Percentiles rank a stretch among this genome's conserved stretches.
phyloP scores from a whole-genome alignment of 192 early-diverging fungal genomes.

The Gaertneriomyces semiglobifer region DNA sequence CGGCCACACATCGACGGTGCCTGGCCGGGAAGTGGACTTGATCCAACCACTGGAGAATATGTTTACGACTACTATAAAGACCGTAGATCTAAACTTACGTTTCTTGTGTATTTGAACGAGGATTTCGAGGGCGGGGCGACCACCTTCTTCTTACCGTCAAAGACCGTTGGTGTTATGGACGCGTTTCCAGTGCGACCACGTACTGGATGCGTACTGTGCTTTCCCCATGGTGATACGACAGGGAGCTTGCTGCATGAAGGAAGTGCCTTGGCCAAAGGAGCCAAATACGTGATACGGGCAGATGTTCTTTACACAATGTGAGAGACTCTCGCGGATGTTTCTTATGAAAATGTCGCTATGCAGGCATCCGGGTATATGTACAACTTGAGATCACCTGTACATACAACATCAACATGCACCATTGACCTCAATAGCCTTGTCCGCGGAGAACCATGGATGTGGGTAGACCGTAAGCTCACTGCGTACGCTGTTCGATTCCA shows the following conservation, averaged over 20 bases:
- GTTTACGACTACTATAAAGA: constrained; percentile 53
- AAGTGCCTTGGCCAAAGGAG: constrained; percentile 34
- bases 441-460: too few relatives aligned
- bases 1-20: constrained; percentile 67
- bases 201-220: constrained; percentile 42
- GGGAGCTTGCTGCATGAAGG: constrained; percentile 51
- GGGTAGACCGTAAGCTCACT: too few relatives aligned
- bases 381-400: too few relatives aligned
- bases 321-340: too few relatives aligned
- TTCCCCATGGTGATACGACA: constrained; percentile 49
- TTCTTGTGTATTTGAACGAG: constrained; percentile 51
- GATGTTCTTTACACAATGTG: constrained; percentile 45
- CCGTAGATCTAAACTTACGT: constrained; percentile 41
- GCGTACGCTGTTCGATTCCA: too few relatives aligned
- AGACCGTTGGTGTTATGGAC: constrained; percentile 37
- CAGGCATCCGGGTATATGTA: too few relatives aligned
- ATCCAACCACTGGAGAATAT: constrained; percentile 51
- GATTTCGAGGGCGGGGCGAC: constrained; percentile 47
- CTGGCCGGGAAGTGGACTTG: constrained; percentile 61
- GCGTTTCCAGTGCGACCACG: constrained; percentile 39
- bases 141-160: constrained; percentile 45
- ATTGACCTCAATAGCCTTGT: too few relatives aligned
- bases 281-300: constrained; percentile 50
- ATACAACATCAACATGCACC: too few relatives aligned
- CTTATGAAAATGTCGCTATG: too few relatives aligned